Percentiles rank a stretch among this genome's conserved stretches.
Conservation (phyloP, 2,329 filamentous ascomycete genomes). For the Botrytis medusae region DNA sequence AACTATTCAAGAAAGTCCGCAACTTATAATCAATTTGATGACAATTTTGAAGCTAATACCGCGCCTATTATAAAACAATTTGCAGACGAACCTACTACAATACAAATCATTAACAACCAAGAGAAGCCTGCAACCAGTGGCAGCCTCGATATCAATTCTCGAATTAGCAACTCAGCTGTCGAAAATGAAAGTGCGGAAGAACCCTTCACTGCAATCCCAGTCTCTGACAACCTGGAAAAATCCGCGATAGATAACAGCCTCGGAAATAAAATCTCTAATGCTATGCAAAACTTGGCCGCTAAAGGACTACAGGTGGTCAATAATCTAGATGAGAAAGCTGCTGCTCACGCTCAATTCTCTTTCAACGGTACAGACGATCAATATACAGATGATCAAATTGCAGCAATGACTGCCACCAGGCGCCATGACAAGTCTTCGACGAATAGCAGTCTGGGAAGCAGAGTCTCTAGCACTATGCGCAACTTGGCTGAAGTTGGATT, state of each 20-base stretch:
- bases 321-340: constrained; percentile 9
- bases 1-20: constrained; percentile 20
- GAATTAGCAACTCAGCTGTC: not conserved
- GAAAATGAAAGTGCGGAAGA: not conserved
- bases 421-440: constrained; percentile 29
- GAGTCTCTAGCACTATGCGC: constrained; percentile 44
- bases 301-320: constrained; percentile 7
- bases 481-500: constrained; percentile 46
- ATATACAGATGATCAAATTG: not conserved
- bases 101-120: not conserved
- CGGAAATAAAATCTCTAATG: constrained; percentile 3
- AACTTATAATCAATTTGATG: constrained; percentile 40
- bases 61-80: not conserved
- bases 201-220: not conserved
- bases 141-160: constrained; percentile 40
- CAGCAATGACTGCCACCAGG: not conserved
- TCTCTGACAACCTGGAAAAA: not conserved
- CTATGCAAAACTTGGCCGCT: not conserved
- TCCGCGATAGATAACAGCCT: not conserved
- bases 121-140: constrained; percentile 33
- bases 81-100: too few relatives aligned
- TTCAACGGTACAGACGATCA: not conserved
- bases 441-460: constrained; percentile 36
- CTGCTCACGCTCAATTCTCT: constrained; percentile 10
- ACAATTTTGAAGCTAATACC: constrained; percentile 35